These are phyloP conservation scores for Ustilago cynodontis DNA, from an alignment of 1,284 basidiomycete genomes.

Conservation along the genomic window DNA sequence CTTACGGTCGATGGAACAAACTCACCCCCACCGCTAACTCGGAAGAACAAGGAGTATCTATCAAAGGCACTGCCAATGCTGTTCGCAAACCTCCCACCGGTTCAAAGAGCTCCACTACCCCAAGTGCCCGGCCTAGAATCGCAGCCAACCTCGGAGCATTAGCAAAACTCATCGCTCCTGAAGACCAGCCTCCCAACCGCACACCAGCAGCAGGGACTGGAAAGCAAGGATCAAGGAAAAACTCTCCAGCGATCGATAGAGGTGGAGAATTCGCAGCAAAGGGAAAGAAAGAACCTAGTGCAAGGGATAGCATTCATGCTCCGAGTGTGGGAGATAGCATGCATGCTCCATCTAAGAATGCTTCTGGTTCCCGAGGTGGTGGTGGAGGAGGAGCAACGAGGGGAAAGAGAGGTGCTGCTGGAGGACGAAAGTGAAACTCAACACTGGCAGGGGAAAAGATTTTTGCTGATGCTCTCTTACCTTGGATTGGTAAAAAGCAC, in stretches of 20 bases:
- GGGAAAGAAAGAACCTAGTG: neutral
- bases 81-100: slow-evolving; percentile 11
- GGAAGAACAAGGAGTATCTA: neutral
- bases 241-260: neutral
- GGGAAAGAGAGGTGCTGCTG: neutral
- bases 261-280: slow-evolving; percentile 1
- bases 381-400: neutral
- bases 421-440: neutral
- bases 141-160: slow-evolving; percentile 21
- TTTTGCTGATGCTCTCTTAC: too few species aligned
- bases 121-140: neutral
- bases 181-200: neutral
- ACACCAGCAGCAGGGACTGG: too few species aligned
- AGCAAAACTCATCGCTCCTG: slow-evolving; percentile 22
- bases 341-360: neutral
- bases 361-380: neutral
- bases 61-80: slow-evolving; percentile 22
- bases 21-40: neutral
- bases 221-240: neutral
- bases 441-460: neutral
- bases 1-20: slow-evolving; percentile 46
- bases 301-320: slow-evolving; percentile 27
- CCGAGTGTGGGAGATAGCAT: slow-evolving; percentile 3
- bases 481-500: too few species aligned
- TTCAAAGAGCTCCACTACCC: neutral